These are phyloP conservation scores for Hypoxylon trugodes DNA, from an alignment of 495 filamentous ascomycete species.

Conservation along the genomic window DNA sequence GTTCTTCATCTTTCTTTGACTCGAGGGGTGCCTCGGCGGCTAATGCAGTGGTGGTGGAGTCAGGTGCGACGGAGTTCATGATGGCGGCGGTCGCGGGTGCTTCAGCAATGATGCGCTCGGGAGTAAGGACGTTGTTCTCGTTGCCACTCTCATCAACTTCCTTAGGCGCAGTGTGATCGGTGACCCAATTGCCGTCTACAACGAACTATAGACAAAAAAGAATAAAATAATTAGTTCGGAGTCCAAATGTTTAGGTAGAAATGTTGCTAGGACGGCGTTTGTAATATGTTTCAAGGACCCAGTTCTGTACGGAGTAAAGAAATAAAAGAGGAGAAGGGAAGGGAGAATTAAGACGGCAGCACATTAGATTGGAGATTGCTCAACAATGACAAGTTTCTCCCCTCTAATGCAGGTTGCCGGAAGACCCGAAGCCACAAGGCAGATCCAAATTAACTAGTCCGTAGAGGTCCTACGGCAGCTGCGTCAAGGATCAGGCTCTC, in stretches of 20 bases:
- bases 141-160: slow-evolving; percentile 80
- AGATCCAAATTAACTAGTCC: slow-evolving; percentile 10
- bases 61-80: slow-evolving; percentile 56
- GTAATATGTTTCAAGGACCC: slow-evolving; percentile 8
- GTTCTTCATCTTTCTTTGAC: slow-evolving; percentile 45
- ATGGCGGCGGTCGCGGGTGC: slow-evolving; percentile 55
- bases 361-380: slow-evolving; percentile 8
- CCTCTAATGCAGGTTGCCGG: slow-evolving; percentile 37
- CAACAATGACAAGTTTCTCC: slow-evolving; percentile 25
- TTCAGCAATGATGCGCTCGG: slow-evolving; percentile 69
- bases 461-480: slow-evolving; percentile 12
- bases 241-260: slow-evolving; percentile 4
- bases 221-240: slow-evolving; percentile 27
- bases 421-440: slow-evolving; percentile 21
- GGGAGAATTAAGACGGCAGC: slow-evolving; percentile 2
- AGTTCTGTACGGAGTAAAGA: slow-evolving; percentile 6
- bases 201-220: slow-evolving; percentile 71
- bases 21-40: slow-evolving; percentile 45
- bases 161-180: slow-evolving; percentile 77
- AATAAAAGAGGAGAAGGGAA: neutral
- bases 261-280: slow-evolving; percentile 1
- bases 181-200: slow-evolving; percentile 87
- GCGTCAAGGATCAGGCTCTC: slow-evolving; percentile 26
- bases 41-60: slow-evolving; percentile 49
- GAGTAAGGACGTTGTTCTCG: slow-evolving; percentile 87